Evolutionary conservation across 495 filamentous ascomycete genomes (phyloP), one percentile per base, ranked within the genome.

Genomic region (Penicillium bialowiezense): DNA sequence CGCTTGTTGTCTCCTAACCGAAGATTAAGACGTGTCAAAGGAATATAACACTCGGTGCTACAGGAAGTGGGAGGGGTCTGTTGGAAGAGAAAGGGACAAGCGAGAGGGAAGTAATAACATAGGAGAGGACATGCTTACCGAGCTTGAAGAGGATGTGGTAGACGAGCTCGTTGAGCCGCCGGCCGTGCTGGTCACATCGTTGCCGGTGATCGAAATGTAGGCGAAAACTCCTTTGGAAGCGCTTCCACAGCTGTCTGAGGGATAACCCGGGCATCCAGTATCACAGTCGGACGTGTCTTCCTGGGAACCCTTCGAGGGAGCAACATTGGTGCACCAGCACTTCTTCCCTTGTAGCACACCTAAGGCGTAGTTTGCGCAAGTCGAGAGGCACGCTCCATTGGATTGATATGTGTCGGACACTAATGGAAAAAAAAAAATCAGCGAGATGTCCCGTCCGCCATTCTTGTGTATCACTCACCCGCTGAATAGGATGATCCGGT

Each of bases 301-400:
- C 58, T 65, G 55, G 51, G 64, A 64, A 19, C 72, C 69, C 14
- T 71, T 56, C 12, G 69, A 71, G 0, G 88, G 88, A 10, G 70
- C 73, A 52, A 84, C 84, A 54, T 91, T 81, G 2, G 85, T 85
- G 64, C 88, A 91, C 88, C 88, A 91, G 68, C 88, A 91, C 26
- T 67, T 63, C 17, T 80, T 69, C 15, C 69, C 74, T 55, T 85
- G 83, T 14, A 90, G 54, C 26, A 91, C 63, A 13, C 77, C 88
- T 59, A 88, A 86, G 8, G 87, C 87, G 61, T 82, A 89, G 21
- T 71, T 53, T 13, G 54, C 62, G 62, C 88, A 91, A 34, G 70
- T 70, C 3, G 66, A 54, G 36, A 60, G 44, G 55, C 88, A 91
- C 9, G 70, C 64, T 36, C 87, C 87, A 55, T 84, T 81, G 15